Evolutionary conservation across 2,329 filamentous ascomycete species (phyloP).

Genomic region (Fusarium sp.): DNA sequence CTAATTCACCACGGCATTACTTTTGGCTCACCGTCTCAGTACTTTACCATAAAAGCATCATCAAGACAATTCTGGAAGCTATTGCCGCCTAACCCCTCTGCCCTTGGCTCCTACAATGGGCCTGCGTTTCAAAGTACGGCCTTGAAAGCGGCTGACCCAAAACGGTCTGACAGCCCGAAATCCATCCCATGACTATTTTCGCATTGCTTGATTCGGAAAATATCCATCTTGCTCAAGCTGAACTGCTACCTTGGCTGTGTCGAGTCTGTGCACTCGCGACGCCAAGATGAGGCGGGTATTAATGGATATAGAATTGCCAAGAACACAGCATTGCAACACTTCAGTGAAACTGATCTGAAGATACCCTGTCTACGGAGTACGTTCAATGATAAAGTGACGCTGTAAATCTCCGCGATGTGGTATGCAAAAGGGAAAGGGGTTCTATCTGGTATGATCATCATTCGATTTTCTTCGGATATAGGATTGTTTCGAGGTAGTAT

Average conservation of each 20-base stretch:
- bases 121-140: background rate
- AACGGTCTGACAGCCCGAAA: background rate
- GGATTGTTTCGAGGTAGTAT: conserved; percentile 10
- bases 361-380: too few species aligned
- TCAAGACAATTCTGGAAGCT: background rate
- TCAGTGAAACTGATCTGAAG: background rate
- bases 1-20: background rate
- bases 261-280: background rate
- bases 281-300: background rate
- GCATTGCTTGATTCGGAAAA: conserved; percentile 8
- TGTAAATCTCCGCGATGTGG: background rate
- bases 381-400: background rate
- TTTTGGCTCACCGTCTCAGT: background rate
- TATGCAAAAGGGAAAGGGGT: background rate
- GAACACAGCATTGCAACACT: background rate
- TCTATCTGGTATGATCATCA: background rate
- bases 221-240: background rate
- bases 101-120: background rate
- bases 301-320: background rate
- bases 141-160: background rate
- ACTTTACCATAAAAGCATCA: accelerated
- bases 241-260: conserved; percentile 9
- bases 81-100: background rate
- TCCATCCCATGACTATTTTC: background rate
- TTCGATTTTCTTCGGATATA: conserved; percentile 22